Base-by-base conservation (phyloP, 2,329 filamentous ascomycete genomes). In the Chaetothyriales sp. region DNA sequence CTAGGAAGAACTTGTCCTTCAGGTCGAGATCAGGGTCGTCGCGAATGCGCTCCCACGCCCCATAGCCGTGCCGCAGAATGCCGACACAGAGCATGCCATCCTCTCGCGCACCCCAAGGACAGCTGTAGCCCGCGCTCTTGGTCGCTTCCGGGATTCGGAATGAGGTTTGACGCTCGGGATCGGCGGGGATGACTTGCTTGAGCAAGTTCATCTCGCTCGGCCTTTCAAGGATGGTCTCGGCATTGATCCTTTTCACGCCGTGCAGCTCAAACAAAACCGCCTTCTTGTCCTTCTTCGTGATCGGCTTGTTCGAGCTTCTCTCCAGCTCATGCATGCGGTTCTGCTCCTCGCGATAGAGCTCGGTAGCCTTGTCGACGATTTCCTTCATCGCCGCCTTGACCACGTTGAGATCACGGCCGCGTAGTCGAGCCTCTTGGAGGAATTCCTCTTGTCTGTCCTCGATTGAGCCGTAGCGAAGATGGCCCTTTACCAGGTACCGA, bases 221-320 rank as follows among this genome's bases (percentile, higher is more conserved):
- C 7, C 93, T 83, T 59, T 96, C 90, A 9, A 95, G 80, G 50
- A 95, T 84, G 0, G 92, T 96, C 67, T 95, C 88, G 0, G 92
- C 92, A 63, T 98, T 98, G 62, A 95, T 79, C 60, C 94, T 89
- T 68, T 94, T 94, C 48, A 95, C 83, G 50, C 89, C 87, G 45
- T 84, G 83, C 67, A 89, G 95, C 64, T 96, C 89, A 61, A 98
- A 95, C 44, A 98, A 73, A 18, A 98, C 86, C 0, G 92, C 92
- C 68, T 98, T 98, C 67, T 87, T 87, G 64, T 98, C 92, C 67
- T 98, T 98, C 72, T 96, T 95, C 0, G 90, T 94, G 50, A 93
- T 69, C 2, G 81, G 76, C 64, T 92, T 93, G 63, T 86, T 86
- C 0, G 78, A 76, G 56, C 84, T 73, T 19, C 73, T 80, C 66